Percentiles rank a stretch among this genome's conserved stretches.
Conservation (phyloP, 805 yeast genomes). For the Metschnikowia colocasiae region DNA sequence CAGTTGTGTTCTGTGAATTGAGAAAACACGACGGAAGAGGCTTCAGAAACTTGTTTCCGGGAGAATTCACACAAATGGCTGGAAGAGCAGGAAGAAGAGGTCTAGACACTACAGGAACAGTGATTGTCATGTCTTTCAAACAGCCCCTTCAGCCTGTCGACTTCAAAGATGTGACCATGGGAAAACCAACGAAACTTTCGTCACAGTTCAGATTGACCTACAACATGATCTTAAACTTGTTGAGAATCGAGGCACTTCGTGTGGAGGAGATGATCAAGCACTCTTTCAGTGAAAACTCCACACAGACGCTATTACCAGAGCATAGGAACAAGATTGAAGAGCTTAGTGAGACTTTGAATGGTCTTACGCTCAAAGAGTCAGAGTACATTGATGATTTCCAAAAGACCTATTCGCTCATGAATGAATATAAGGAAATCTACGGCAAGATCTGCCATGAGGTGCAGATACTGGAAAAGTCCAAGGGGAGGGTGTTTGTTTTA, state of each 20-base stretch:
- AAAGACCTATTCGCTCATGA: slow-evolving; percentile 41
- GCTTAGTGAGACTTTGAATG: slow-evolving; percentile 45
- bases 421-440: slow-evolving; percentile 44
- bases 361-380: slow-evolving; percentile 33
- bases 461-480: slow-evolving; percentile 45
- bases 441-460: slow-evolving; percentile 46
- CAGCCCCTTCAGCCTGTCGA: slow-evolving; percentile 54
- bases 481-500: slow-evolving; percentile 40
- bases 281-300: slow-evolving; percentile 86
- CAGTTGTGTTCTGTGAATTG: slow-evolving; percentile 84
- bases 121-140: slow-evolving; percentile 81
- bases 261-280: slow-evolving; percentile 99
- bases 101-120: slow-evolving; percentile 88
- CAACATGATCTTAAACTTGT: slow-evolving; percentile 86
- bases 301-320: slow-evolving; percentile 82
- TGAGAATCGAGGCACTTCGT: slow-evolving; percentile 88
- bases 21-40: slow-evolving; percentile 88
- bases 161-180: slow-evolving; percentile 79
- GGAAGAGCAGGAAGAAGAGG: slow-evolving; percentile 99
- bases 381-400: slow-evolving; percentile 42
- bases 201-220: slow-evolving; percentile 94
- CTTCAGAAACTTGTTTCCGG: slow-evolving; percentile 81
- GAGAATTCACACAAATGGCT: slow-evolving; percentile 98
- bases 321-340: slow-evolving; percentile 64
- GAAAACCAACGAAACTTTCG: slow-evolving; percentile 83